Evolutionary conservation across 2,329 filamentous ascomycete species (phyloP).

Genomic region (Onygenales sp.): DNA sequence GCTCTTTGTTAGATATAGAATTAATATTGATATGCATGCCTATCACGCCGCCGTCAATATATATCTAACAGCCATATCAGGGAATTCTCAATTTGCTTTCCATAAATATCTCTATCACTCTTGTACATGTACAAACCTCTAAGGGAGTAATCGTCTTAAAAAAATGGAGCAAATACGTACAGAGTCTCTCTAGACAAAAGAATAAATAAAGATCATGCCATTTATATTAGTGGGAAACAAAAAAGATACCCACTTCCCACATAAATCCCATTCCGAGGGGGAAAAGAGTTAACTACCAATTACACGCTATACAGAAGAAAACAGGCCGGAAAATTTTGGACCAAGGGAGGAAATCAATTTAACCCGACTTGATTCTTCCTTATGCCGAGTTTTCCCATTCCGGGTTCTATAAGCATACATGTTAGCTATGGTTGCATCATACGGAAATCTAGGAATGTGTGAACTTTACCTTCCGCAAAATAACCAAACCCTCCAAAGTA

Average conservation of each 20-base stretch:
- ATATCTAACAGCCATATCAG: too few species aligned
- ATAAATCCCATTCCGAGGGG: neutral
- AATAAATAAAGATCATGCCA: neutral
- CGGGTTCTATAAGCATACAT: conserved; percentile 28
- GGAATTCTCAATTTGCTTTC: too few species aligned
- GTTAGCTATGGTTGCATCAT: conserved; percentile 16
- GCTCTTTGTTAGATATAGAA: too few species aligned
- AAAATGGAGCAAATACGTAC: neutral
- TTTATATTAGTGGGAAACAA: neutral
- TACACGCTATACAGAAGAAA: conserved; percentile 1
- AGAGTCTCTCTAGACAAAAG: neutral
- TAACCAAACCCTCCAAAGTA: conserved; percentile 88
- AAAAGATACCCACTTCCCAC: neutral
- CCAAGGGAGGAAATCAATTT: neutral
- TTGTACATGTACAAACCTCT: too few species aligned
- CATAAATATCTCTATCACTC: too few species aligned
- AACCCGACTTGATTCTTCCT: neutral
- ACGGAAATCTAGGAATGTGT: neutral
- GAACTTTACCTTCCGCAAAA: conserved; percentile 78
- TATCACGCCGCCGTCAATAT: too few species aligned
- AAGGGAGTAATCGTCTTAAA: too few species aligned
- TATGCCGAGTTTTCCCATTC: conserved; percentile 31
- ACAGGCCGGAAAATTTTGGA: neutral
- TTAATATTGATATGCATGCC: too few species aligned
- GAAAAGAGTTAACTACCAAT: neutral